Evolutionary conservation across 208 protist genomes (phyloP).

Genomic region (Acanthamoeba lenticulata): DNA sequence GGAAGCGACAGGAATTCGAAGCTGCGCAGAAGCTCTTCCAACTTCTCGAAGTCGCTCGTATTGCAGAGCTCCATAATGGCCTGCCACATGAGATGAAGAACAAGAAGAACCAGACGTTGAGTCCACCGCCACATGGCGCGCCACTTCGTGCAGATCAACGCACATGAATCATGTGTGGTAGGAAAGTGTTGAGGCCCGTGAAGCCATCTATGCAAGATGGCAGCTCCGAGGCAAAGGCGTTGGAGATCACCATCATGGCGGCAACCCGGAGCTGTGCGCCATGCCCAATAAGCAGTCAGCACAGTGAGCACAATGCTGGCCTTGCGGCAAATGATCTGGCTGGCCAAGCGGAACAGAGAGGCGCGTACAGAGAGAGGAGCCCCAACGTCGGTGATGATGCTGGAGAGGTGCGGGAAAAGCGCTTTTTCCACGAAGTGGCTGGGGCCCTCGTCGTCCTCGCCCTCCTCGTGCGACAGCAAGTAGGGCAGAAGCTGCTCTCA

Average conservation of each 20-base stretch:
- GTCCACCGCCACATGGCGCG: not conserved
- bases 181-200: not conserved
- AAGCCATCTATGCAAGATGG: conserved; percentile 9
- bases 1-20: not conserved
- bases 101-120: not conserved
- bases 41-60: not conserved
- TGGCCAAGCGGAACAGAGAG: not conserved
- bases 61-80: not conserved
- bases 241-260: conserved; percentile 23
- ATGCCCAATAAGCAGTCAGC: not conserved
- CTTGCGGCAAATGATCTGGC: not conserved
- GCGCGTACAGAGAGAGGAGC: conserved; percentile 3
- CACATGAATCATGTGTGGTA: not conserved
- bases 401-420: conserved; percentile 10
- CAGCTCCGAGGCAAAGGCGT: not conserved
- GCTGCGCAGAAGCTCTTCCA: conserved; percentile 31
- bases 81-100: not conserved
- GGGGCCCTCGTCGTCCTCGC: conserved; percentile 14
- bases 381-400: not conserved
- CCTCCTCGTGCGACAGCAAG: conserved; percentile 7
- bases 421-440: not conserved
- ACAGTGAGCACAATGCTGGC: not conserved
- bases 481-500: not conserved
- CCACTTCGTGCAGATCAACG: not conserved
- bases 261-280: not conserved